Conservation (phyloP, 2,329 filamentous ascomycete species). For the Phoma sp. region DNA sequence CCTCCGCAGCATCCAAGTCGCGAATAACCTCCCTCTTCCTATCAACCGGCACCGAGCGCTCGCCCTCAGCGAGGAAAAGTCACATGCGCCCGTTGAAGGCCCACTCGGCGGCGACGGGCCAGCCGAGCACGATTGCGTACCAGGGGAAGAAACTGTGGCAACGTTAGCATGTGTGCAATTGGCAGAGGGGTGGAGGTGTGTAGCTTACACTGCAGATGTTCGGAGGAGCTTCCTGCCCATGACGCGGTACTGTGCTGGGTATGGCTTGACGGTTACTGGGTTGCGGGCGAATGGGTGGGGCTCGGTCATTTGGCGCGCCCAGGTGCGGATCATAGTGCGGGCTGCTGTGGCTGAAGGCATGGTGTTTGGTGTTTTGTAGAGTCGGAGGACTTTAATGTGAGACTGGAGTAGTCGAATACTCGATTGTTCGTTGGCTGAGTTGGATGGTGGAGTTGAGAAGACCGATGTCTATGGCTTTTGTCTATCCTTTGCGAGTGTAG, state of each 20-base stretch:
- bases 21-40: constrained; percentile 1
- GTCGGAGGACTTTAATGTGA: not conserved
- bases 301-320: constrained; percentile 43
- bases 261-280: constrained; percentile 32
- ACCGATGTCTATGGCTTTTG: constrained; percentile 11
- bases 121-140: constrained; percentile 38
- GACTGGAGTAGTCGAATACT: no score
- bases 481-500: constrained; percentile 2
- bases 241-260: constrained; percentile 32
- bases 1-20: constrained; percentile 27
- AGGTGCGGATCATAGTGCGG: constrained; percentile 41
- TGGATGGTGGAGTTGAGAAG: constrained; percentile 5
- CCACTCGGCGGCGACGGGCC: constrained; percentile 39
- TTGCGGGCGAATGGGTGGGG: constrained; percentile 46
- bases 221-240: constrained; percentile 30
- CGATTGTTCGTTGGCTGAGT: not conserved
- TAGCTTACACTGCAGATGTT: constrained; percentile 37
- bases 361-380: constrained; percentile 7
- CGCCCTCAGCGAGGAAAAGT: constrained; percentile 29
- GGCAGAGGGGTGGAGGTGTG: not conserved
- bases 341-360: constrained; percentile 43
- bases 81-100: constrained; percentile 41
- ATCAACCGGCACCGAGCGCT: constrained; percentile 6
- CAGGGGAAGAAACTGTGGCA: constrained; percentile 36
- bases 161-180: constrained; percentile 4